Conservation (phyloP, 331 rosid species). For the Cydonia oblonga region DNA sequence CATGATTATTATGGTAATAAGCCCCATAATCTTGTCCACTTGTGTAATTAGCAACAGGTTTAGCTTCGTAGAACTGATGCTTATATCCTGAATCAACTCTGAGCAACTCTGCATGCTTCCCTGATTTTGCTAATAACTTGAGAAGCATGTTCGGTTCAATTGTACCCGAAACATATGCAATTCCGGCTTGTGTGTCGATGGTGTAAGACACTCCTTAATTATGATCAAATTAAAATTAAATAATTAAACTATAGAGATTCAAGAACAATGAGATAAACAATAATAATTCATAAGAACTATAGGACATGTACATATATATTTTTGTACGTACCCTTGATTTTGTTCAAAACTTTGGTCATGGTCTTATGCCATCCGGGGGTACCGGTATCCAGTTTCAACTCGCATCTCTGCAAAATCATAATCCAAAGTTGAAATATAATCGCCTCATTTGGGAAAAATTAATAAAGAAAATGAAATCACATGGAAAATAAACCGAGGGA, state of each 20-base stretch:
- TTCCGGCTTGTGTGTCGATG: constrained; percentile 1
- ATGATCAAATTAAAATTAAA: not conserved
- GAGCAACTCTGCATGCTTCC: constrained; percentile 10
- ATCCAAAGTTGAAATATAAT: not conserved
- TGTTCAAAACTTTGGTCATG: not conserved
- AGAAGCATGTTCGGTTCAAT: not conserved
- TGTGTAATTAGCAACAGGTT: not conserved
- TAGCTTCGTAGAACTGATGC: not conserved
- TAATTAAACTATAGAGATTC: not conserved
- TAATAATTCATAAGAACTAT: no score
- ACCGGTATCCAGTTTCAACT: constrained; percentile 15
- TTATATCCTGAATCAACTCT: not conserved
- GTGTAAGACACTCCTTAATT: constrained; percentile 11
- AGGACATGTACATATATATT: no score
- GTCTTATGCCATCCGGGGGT: constrained; percentile 18
- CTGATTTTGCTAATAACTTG: not conserved
- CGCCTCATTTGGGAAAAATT: not conserved
- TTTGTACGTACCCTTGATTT: constrained; percentile 1
- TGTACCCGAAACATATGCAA: not conserved
- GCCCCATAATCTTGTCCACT: not conserved
- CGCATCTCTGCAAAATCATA: constrained; percentile 11
- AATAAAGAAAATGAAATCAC: not conserved
- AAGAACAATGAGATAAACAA: not conserved
- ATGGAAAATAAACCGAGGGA: not conserved
- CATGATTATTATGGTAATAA: not conserved